Base-by-base conservation (phyloP, 768 basidiomycete species). In the Fomitopsis serialis region DNA sequence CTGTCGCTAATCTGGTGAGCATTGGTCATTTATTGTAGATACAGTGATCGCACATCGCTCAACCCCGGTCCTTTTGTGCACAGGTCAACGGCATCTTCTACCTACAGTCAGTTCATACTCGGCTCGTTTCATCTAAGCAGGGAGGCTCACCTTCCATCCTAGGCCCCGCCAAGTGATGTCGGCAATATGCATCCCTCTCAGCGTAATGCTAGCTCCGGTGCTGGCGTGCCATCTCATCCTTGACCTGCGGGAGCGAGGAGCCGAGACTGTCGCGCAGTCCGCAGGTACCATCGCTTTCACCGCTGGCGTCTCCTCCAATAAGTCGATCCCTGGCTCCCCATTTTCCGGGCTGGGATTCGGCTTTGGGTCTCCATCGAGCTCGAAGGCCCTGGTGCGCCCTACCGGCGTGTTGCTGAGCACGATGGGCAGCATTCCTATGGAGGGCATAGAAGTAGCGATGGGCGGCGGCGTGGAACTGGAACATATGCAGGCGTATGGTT, bases 101-200 rank as follows among this genome's bases (percentile, higher is more conserved):
- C 67, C 78, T 91, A n/a, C 89, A 90, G 87, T 88, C 59, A 58
- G 84, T 52, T 6, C 21, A 29, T 40, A n/a, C 53, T 32, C 32
- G 25, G 42, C 19, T 19, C 15, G 13, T 44, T 13, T 22, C 15
- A 25, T 29, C 21, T 34, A n/a, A n/a, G 17, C 22, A 45, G 24
- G 58, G 49, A 54, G n/a, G n/a, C 29, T 32, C 6, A 32, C 29
- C 42, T 42, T 42, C 12, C 23, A 45, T 7, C 40, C 22, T 57
- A 90, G 87, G 73, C 88, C 87, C 47, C 86, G 84, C 53, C 87
- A 89, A 68, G 85, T 80, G 21, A 89, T 90, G 58, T 89, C 88
- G 22, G 89, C 89, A 17, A 84, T 91, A 63, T 88, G 88, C 60
- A 91, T 91, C 59, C 89, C 89, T 10, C 73, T 91, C 59, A 89